Percentiles rank a stretch among this genome's conserved stretches.
These are phyloP conservation scores for Mallotus repandus DNA, from an alignment of 441 rosid species.

Conservation along the genomic window DNA sequence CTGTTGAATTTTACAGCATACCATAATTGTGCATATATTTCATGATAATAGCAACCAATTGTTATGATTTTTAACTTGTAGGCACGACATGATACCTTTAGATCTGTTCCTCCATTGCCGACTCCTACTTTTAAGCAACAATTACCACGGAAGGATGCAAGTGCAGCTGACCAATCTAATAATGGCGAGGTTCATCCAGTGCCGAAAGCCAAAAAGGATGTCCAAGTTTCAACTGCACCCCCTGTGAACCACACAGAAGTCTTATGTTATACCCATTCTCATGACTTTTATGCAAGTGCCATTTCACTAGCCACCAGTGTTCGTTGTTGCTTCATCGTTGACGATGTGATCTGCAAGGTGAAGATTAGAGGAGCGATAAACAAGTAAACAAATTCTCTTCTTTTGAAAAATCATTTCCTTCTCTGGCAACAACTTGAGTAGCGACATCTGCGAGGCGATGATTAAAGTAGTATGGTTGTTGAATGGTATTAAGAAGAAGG, in stretches of 20 bases:
- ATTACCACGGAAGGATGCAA: conserved; percentile 48
- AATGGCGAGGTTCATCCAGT: conserved; percentile 46
- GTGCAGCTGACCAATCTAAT: conserved; percentile 42
- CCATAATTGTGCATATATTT: not conserved
- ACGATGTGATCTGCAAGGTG: too few species aligned
- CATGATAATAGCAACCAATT: not conserved
- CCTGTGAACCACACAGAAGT: conserved; percentile 60
- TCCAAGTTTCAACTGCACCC: conserved; percentile 47
- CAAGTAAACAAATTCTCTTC: too few species aligned
- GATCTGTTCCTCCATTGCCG: conserved; percentile 55
- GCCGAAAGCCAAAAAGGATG: conserved; percentile 55
- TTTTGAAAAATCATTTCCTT: too few species aligned
- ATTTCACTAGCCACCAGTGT: conserved; percentile 65
- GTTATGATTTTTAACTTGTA: conserved; percentile 36
- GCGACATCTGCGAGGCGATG: too few species aligned
- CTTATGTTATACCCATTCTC: conserved; percentile 49
- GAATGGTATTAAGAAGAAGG: too few species aligned
- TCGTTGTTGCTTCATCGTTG: too few species aligned
- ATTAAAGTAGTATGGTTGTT: too few species aligned
- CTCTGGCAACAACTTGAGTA: too few species aligned
- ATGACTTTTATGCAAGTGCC: conserved; percentile 69
- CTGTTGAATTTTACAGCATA: not conserved
- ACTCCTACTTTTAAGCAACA: conserved; percentile 59
- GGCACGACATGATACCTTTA: conserved; percentile 64
- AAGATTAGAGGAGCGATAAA: too few species aligned